Percentiles rank a stretch among this genome's conserved stretches.
Conservation (phyloP, 2,329 filamentous ascomycete species). For the Ophiosphaerella korrae region DNA sequence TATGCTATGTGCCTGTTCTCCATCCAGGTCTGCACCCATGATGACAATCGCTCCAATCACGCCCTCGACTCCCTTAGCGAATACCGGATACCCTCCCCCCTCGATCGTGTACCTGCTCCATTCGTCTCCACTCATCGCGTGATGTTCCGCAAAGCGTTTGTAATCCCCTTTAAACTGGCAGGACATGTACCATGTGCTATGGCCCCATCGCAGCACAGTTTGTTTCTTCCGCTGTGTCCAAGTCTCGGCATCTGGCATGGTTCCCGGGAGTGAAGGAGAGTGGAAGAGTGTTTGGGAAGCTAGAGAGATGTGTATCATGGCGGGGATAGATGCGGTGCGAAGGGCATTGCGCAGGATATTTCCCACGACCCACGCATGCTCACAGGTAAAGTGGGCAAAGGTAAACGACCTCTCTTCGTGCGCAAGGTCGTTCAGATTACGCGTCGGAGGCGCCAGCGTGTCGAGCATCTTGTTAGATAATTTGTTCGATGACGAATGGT, state of each 20-base stretch:
- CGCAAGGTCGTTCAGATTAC: conserved; percentile 48
- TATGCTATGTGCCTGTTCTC: conserved; percentile 77
- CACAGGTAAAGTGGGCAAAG: conserved; percentile 64
- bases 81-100: conserved; percentile 75
- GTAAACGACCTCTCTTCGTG: conserved; percentile 50
- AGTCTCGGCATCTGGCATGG: conserved; percentile 71
- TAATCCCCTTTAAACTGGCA: conserved; percentile 73
- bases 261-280: conserved; percentile 67
- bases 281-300: conserved; percentile 72
- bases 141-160: conserved; percentile 67
- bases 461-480: conserved; percentile 17
- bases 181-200: conserved; percentile 72
- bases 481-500: background rate
- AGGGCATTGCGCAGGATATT: conserved; percentile 68
- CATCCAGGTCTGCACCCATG: conserved; percentile 67
- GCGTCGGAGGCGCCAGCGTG: conserved; percentile 39
- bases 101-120: conserved; percentile 73
- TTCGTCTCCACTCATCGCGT: conserved; percentile 60
- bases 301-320: conserved; percentile 69
- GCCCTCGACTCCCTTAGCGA: conserved; percentile 75
- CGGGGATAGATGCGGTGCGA: conserved; percentile 56
- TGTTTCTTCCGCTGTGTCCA: conserved; percentile 70
- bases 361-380: conserved; percentile 70
- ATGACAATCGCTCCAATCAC: conserved; percentile 77
- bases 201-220: conserved; percentile 73